A percentile compares a stretch with the other conserved stretches of the same genome.
Conservation (phyloP, 192 early-diverging fungal species). For the Chytriomyces sp. region DNA sequence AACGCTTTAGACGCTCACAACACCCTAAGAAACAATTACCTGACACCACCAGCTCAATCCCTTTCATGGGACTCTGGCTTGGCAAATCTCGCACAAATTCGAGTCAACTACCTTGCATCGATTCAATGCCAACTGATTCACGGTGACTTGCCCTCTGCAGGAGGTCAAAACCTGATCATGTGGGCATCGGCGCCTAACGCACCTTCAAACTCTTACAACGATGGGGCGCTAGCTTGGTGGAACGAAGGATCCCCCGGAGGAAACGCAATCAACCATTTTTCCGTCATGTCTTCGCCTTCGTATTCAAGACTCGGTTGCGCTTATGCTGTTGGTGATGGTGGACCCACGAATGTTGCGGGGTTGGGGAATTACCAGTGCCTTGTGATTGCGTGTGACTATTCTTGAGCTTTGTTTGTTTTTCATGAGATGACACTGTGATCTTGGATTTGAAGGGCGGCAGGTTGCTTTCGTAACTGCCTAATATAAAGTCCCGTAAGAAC, state of each 20-base stretch:
- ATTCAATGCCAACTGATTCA: not conserved
- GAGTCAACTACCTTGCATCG: not conserved
- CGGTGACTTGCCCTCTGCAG: not conserved
- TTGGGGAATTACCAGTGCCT: not conserved
- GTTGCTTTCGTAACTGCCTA: too few species aligned
- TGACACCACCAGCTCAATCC: not conserved
- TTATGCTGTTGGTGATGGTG: not conserved
- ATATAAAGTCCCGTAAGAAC: too few species aligned
- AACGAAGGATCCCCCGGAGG: not conserved
- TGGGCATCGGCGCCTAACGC: not conserved
- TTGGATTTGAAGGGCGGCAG: not conserved
- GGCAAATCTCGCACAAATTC: not conserved
- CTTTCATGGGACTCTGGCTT: constrained; percentile 7
- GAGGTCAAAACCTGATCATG: constrained; percentile 9
- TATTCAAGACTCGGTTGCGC: constrained; percentile 5
- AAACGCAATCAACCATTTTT: constrained; percentile 1
- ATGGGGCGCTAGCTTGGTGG: not conserved
- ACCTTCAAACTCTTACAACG: not conserved
- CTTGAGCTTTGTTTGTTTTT: not conserved
- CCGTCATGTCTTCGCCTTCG: not conserved
- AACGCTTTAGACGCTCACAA: constrained; percentile 7
- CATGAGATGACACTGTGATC: not conserved
- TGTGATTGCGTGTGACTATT: constrained; percentile 9
- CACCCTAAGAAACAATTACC: not conserved
- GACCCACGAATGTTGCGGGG: not conserved